Evolutionary conservation across 345 rosid species (phyloP).

Genomic region (Citrus reticulata): DNA sequence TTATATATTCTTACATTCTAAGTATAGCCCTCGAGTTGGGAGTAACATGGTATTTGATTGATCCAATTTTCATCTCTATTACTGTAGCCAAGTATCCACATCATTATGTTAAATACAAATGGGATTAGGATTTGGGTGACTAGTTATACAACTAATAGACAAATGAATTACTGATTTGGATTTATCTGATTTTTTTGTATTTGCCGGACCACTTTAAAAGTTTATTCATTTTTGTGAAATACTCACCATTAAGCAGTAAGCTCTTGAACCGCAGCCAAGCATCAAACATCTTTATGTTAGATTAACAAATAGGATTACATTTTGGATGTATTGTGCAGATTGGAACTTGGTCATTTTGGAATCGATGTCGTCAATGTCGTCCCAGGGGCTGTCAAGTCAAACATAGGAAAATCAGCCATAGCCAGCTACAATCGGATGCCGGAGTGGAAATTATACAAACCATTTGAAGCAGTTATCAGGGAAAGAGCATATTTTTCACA

Average conservation of each 20-base stretch:
- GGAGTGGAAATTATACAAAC: constrained; percentile 73
- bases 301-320: not conserved
- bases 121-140: not conserved
- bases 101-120: not conserved
- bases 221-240: not conserved
- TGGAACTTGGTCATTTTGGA: constrained; percentile 78
- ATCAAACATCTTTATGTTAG: not conserved
- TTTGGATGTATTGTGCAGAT: constrained; percentile 33
- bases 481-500: constrained; percentile 60
- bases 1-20: not conserved
- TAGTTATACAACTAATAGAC: not conserved
- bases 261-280: not conserved
- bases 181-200: not conserved
- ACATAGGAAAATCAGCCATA: constrained; percentile 62
- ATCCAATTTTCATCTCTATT: not conserved
- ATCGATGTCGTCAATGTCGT: constrained; percentile 71
- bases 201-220: not conserved
- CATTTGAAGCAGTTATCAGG: constrained; percentile 53
- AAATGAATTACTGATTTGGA: not conserved
- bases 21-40: not conserved
- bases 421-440: constrained; percentile 62
- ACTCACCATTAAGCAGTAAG: not conserved
- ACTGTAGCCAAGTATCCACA: not conserved
- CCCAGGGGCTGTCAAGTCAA: constrained; percentile 81
- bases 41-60: not conserved